Evolutionary conservation across 2,329 filamentous ascomycete genomes (phyloP).

Genomic region (Sclerotinia sclerotiorum): DNA sequence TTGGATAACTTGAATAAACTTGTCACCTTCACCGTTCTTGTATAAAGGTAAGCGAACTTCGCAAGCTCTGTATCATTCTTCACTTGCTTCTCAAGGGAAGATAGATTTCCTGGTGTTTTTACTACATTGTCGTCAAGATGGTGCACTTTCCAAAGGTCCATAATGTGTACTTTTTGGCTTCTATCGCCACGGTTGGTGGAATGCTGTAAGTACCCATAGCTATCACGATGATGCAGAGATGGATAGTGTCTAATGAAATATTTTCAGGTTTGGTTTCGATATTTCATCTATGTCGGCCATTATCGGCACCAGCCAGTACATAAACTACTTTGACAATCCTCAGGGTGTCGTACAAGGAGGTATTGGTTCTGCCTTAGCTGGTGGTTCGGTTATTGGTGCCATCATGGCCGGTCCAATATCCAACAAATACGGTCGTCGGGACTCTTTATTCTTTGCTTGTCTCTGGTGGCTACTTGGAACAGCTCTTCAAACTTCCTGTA

Average conservation of each 20-base stretch:
- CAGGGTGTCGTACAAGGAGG: constrained; percentile 42
- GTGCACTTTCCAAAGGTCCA: constrained; percentile 28
- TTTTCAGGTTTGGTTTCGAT: constrained; percentile 46
- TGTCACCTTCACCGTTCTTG: neutral
- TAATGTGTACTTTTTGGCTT: constrained; percentile 32
- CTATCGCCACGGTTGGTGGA: constrained; percentile 28
- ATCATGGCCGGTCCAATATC: constrained; percentile 57
- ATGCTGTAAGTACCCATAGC: constrained; percentile 25
- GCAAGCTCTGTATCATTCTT: neutral
- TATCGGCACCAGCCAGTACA: constrained; percentile 51
- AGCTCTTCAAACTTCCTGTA: constrained; percentile 21
- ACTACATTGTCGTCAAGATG: constrained; percentile 24
- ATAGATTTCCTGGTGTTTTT: neutral
- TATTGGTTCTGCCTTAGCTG: constrained; percentile 62
- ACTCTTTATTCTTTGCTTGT: constrained; percentile 42
- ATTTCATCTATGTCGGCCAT: constrained; percentile 59
- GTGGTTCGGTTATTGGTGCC: constrained; percentile 65
- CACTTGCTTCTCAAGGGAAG: neutral
- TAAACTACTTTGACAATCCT: constrained; percentile 49
- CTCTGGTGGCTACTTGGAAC: constrained; percentile 25
- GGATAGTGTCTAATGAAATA: neutral
- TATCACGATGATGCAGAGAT: no score
- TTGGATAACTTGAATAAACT: no score
- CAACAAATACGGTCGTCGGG: constrained; percentile 54
- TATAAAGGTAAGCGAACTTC: constrained; percentile 4